phyloP scores from a whole-genome alignment of 2,329 filamentous ascomycete species.

The Escovopsis sp. region DNA sequence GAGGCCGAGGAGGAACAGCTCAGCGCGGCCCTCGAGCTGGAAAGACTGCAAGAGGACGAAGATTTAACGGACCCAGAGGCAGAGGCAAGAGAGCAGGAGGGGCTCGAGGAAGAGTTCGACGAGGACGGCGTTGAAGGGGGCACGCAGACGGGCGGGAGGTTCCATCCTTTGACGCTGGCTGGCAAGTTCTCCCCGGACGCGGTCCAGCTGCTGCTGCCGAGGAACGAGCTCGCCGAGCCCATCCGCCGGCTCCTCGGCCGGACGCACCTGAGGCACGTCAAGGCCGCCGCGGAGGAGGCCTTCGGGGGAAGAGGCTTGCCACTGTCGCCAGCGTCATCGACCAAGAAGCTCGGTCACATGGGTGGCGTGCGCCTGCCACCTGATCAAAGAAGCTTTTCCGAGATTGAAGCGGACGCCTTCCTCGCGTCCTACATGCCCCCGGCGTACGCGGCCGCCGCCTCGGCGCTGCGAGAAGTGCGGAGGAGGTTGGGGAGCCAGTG shows the following conservation, averaged over 20 bases:
- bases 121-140: constrained; percentile 15
- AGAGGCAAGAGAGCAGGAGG: too few species aligned
- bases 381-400: constrained; percentile 49
- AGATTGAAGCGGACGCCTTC: constrained; percentile 62
- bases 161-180: constrained; percentile 58
- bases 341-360: constrained; percentile 41
- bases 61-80: too few species aligned
- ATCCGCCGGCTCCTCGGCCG: constrained; percentile 52
- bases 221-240: constrained; percentile 51
- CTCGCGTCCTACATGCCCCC: constrained; percentile 55
- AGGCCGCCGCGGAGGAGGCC: constrained; percentile 50
- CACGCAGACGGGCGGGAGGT: constrained; percentile 28
- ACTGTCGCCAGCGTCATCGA: constrained; percentile 57
- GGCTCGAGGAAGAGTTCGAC: constrained; percentile 11
- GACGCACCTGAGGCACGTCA: constrained; percentile 59
- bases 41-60: constrained; percentile 13
- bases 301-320: constrained; percentile 70
- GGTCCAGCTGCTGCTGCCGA: constrained; percentile 59
- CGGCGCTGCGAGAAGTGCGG: constrained; percentile 56
- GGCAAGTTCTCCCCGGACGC: constrained; percentile 64
- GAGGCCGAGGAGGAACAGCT: constrained; percentile 7
- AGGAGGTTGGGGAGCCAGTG: constrained; percentile 57
- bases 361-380: constrained; percentile 49
- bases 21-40: background rate
- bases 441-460: constrained; percentile 52